Base-by-base conservation (phyloP, 805 yeast species). In the Yarrowia sp. region DNA sequence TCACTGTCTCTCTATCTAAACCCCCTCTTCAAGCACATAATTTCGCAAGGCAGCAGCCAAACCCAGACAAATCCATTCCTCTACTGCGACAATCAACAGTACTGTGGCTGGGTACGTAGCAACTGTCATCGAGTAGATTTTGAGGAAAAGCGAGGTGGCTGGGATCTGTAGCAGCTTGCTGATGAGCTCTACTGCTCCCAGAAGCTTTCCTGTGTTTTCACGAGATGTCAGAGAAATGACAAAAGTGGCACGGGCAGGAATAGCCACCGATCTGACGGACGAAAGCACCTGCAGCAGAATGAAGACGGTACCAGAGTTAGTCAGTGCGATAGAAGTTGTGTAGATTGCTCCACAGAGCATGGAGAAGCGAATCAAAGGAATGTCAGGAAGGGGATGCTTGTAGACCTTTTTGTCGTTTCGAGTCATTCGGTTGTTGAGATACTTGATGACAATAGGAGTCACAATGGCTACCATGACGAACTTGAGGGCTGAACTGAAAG, bases 51-150 rank as follows among this genome's bases (percentile, higher is more conserved):
- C 40, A 1, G 24, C 33, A 22, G 63, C 36, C 3, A 58, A 21
- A 7, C 51, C 49, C 32, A 58, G 17, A 24, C 63, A 58, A 12
- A 58, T 33, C 63, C 49, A 43, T 30, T 58, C 63, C 14, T 58
- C 63, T 3, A 21, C 40, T 4, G 51, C 63, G 1, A 58, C 32
- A 32, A 58, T 58, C 22, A 58, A n/a, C 38, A 58, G 9, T 6
- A 58, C 63, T 10, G 63, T 58, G 21, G 51, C 63, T 2, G 63
- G 63, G 21, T 41, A 58, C 9, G 19, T 30, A 7, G 63, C 63
- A 9, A 58, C 63, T 2, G 63, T 58, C 40, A 41, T 17, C 3
- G 51, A 41, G 32, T 58, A 58, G 17, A 58, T 41, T 22, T 41
- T 41, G 26, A 58, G 51, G 10, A 58, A 33, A 19, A 41, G 17